Evolutionary conservation across 192 early-diverging fungal species (phyloP), one percentile per base, ranked within the genome.

Genomic region (Linnemannia schmuckeri): DNA sequence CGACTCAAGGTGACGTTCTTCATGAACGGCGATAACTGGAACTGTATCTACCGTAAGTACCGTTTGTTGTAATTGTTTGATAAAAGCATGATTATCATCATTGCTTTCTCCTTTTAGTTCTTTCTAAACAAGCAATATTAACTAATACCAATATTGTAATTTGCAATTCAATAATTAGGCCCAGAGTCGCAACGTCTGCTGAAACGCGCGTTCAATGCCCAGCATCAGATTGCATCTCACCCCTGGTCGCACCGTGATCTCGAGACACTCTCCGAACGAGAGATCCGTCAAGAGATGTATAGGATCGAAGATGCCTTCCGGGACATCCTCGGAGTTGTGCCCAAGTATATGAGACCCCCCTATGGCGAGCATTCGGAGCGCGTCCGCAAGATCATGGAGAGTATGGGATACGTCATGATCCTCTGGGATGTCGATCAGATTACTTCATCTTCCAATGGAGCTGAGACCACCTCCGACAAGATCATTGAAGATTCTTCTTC

Each of bases 1-100:
- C 73, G 88, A n/a, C 70, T 94, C 54, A 94, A 94, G 71, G 94
- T 91, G 2, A 95, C 95, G 0, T 96, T 96, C 78, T 95, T 93
- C 78, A 90, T 96, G 52, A 89, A 92, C 66, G 95, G 95, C 24
- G 70, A 86, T 33, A 85, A 91, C 75, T 89, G 57, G 63, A 74
- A 57, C 18, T 89, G 85, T 57, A 87, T 92, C 12, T 83, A 91
- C 49, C 47, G 86, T 70, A 82, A 90, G 74, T 89, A 89, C 0
- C 82, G 87, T 18, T 37, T 90, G 35, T 20, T 91, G 17, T 18
- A 20, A 52, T 44, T 44, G 20, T 52, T 52, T 0, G 0, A 52
- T 52, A 18, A 22, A 52, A 52, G 17, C 49, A 20, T 52, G 49
- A 52, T 52, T 52, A 52, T 52, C 49, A 17, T 18, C 1, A 52